Base-by-base conservation (phyloP, 2,329 filamentous ascomycete genomes). In the Tetracladium maxilliforme region DNA sequence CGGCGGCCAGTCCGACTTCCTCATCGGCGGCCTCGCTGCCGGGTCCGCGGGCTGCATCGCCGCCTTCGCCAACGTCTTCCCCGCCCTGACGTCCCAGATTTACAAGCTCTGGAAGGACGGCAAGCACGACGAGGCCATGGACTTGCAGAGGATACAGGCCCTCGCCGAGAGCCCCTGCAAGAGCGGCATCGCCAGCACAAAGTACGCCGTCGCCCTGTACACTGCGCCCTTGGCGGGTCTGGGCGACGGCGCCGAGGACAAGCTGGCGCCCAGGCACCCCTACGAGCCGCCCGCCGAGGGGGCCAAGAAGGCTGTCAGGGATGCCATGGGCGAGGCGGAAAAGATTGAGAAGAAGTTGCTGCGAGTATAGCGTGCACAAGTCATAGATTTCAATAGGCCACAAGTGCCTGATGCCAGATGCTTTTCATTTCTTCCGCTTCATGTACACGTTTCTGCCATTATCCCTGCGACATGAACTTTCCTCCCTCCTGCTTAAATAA, bases 261-360 rank as follows among this genome's bases (percentile, higher is more conserved):
- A 83, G 48, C 83, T 86, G 76, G 82, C 83, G 30, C 72, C 81
- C 19, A 66, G 76, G 35, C 76, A 81, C 35, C 83, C 84, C 6
- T 93, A 75, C 49, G 70, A 77, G 19, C 71, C 80, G 30, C 66
- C 72, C 16, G 42, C 40, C 6, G 54, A 59, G 17, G 48, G 35
- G 17, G 49, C 45, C n/a, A 61, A 74, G 71, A 21, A 77, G 82
- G 6, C 66, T 64, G 33, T 61, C 70, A 26, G 58, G 64, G 25
- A 60, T 75, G 19, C 77, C 82, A 27, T 62, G 30, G 30, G 38
- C 2, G 47, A 54, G 10, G 24, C 56, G 23, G 46, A 42, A 16
- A 38, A 45, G 9, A 31, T 38, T 0, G 52, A 57, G 30, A 37
- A 45, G 24, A 13, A 16, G 9, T 19, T 18, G 11, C 13, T 32